These are phyloP conservation scores for Euphorbia pulcherrima DNA, from an alignment of 345 rosid species.

Conservation along the genomic window DNA sequence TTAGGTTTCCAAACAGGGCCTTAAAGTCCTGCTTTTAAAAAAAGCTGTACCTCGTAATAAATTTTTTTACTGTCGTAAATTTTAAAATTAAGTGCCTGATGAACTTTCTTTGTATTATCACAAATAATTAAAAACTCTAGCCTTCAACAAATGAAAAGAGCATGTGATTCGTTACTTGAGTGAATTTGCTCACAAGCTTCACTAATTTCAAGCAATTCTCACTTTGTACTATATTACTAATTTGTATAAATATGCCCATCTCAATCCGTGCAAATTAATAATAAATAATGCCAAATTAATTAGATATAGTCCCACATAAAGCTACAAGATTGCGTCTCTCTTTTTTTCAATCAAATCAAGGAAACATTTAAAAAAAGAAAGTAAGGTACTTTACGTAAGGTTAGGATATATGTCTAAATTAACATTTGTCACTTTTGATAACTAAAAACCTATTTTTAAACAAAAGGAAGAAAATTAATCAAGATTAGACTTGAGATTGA, in stretches of 20 bases:
- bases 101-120: too few relatives aligned
- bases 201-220: slow-evolving; percentile 1
- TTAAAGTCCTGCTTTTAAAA: too few relatives aligned
- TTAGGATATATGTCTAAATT: too few relatives aligned
- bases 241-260: slow-evolving; percentile 20
- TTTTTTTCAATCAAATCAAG: background rate
- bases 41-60: too few relatives aligned
- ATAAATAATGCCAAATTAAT: background rate
- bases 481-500: slow-evolving; percentile 42
- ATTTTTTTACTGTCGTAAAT: too few relatives aligned
- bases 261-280: slow-evolving; percentile 31
- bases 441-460: too few relatives aligned
- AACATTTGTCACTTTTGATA: slow-evolving; percentile 8
- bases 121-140: too few relatives aligned
- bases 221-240: background rate
- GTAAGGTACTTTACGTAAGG: background rate
- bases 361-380: background rate
- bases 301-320: background rate
- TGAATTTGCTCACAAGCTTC: background rate
- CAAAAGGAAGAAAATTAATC: too few relatives aligned
- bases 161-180: too few relatives aligned
- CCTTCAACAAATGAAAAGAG: slow-evolving; percentile 34
- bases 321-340: background rate
- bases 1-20: too few relatives aligned
- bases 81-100: too few relatives aligned